These are phyloP conservation scores for Acanthamoeba lenticulata DNA, from an alignment of 208 protist genomes.

Conservation along the genomic window DNA sequence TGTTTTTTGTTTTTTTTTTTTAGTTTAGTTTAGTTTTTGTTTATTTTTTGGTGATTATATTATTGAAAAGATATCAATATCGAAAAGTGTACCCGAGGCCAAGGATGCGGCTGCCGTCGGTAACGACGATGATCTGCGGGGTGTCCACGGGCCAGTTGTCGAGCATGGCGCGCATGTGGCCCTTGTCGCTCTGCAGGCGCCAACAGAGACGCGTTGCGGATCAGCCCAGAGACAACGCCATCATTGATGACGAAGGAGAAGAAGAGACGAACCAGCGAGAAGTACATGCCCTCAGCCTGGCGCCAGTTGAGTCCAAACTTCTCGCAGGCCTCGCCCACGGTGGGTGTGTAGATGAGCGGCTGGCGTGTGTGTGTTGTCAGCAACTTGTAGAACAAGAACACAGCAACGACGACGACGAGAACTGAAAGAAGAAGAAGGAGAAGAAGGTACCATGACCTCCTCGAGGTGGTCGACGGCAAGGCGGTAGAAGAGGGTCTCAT, in stretches of 20 bases:
- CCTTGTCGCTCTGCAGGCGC: no score
- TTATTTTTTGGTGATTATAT: not conserved
- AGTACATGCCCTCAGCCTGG: slow-evolving; percentile 87
- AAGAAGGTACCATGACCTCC: slow-evolving; percentile 67
- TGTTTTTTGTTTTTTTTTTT: not conserved
- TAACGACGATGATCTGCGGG: slow-evolving; percentile 94
- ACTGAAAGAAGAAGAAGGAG: slow-evolving; percentile 54
- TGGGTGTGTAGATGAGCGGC: slow-evolving; percentile 89
- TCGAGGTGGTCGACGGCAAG: slow-evolving; percentile 81
- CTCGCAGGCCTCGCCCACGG: slow-evolving; percentile 68
- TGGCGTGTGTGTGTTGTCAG: no score
- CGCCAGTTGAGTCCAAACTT: slow-evolving; percentile 81
- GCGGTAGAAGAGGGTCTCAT: slow-evolving; percentile 89
- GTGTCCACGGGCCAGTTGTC: slow-evolving; percentile 84
- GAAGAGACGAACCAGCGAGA: slow-evolving; percentile 73
- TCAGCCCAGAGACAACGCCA: not conserved
- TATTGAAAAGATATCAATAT: not conserved
- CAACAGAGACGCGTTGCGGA: no score
- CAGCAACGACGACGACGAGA: not conserved
- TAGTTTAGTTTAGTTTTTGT: not conserved
- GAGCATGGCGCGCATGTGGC: slow-evolving; percentile 89
- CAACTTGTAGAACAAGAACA: slow-evolving; percentile 48
- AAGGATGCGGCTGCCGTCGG: slow-evolving; percentile 96
- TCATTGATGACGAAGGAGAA: not conserved
- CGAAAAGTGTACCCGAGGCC: slow-evolving; percentile 86